Base-by-base conservation (phyloP, 139 green algal genomes). In the Chlorella sp. region DNA sequence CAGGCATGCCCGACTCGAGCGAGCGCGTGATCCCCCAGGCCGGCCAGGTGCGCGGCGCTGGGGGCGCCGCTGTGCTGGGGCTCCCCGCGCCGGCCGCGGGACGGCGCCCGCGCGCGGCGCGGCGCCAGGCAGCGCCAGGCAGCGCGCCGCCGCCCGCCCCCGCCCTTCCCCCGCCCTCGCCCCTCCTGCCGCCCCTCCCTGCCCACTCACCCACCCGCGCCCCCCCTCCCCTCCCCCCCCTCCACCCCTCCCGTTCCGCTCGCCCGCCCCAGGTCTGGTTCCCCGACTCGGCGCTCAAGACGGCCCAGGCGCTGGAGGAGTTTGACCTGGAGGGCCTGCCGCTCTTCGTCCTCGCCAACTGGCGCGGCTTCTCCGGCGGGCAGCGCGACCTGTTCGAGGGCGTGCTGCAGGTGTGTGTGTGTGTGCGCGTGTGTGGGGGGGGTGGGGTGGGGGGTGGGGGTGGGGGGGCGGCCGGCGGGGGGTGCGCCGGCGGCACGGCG, bases 281-380 rank as follows among this genome's bases (percentile, higher is more conserved):
- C 87, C 96, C 96, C 12, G 95, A 99, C 88, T 92, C 77, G 6
- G 96, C 96, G 7, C 77, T 91, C 65, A 99, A 99, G 88, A 99
- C 96, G 17, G 96, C 96, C 14, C 88, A 96, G 63, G 94, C 95
- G n/a, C 96, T 99, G 41, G 87, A 98, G 85, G 96, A 99, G 87
- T 98, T 98, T 74, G 88, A 94, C 61, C 82, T 88, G 9, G 96
- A 99, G 89, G 88, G 90, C 14, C 91, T 99, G 80, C 96, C 96
- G 21, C 87, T 99, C 42, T 93, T 99, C 77, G 90, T 99, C 42
- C 87, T 99, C 62, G 96, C 96, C 74, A 99, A 99, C 88, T 99
- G 96, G 96, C 77, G 96, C 15, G 96, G 96, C 68, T 99, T 99
- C 89, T 95, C 87, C 17, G 96, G 96, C 31, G 96, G 96, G 17